Evolutionary conservation across 225 moss, liverwort and hornwort species (phyloP).

Genomic region (Pseudisothecium myosuroides): DNA sequence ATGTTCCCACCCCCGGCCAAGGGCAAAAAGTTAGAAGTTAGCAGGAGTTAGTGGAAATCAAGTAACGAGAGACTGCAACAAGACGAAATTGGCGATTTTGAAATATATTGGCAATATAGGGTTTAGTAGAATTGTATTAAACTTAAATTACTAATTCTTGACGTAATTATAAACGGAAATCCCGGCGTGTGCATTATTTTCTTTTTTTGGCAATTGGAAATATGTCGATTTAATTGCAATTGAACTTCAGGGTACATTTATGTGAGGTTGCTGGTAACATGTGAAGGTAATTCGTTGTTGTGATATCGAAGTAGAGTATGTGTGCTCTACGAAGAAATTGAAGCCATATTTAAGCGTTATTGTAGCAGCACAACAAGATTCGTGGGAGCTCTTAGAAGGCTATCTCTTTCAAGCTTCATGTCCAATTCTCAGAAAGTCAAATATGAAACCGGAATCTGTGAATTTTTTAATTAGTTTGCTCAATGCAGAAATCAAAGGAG

Average conservation of each 20-base stretch:
- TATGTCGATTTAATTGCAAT: not conserved
- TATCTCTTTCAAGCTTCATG: too few species aligned
- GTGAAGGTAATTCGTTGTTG: not conserved
- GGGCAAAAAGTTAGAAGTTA: not conserved
- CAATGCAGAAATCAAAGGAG: too few species aligned
- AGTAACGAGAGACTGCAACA: not conserved
- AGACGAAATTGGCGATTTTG: not conserved
- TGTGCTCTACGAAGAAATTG: not conserved
- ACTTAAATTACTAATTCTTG: not conserved
- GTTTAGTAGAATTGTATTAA: not conserved
- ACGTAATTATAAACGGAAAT: not conserved
- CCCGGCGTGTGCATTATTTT: too few species aligned
- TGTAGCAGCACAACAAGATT: not conserved
- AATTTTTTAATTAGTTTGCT: too few species aligned
- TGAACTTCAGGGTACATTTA: not conserved
- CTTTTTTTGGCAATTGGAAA: not conserved
- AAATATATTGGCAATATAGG: not conserved
- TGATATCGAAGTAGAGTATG: not conserved
- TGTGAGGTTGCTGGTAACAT: not conserved
- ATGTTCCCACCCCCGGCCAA: not conserved
- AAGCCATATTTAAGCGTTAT: too few species aligned
- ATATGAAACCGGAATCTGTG: too few species aligned
- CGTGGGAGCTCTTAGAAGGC: too few species aligned
- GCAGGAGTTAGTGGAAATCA: too few species aligned
- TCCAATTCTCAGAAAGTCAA: too few species aligned